Evolutionary conservation across 1,139 yeast species (phyloP).

Genomic region (Pichia norvegensis): DNA sequence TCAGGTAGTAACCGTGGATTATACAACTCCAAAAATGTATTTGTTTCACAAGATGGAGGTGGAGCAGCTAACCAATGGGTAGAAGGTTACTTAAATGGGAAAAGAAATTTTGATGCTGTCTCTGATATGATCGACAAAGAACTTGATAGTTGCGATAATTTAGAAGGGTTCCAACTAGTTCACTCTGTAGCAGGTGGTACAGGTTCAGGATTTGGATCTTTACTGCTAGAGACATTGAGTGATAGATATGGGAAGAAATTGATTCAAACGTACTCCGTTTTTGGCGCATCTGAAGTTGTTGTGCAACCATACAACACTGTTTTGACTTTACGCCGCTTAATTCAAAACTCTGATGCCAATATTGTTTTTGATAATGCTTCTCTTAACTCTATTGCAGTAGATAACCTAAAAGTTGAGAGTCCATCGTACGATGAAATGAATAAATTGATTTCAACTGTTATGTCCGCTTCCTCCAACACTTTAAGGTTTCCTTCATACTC

Average conservation of each 20-base stretch:
- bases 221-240: conserved; percentile 63
- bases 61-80: conserved; percentile 98
- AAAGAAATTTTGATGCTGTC: conserved; percentile 58
- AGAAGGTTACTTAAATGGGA: conserved; percentile 76
- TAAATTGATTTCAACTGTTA: conserved; percentile 75
- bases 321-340: conserved; percentile 69
- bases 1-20: conserved; percentile 35
- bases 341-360: conserved; percentile 78
- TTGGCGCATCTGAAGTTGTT: conserved; percentile 87
- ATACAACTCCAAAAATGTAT: conserved; percentile 79
- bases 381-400: conserved; percentile 56
- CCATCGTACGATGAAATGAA: conserved; percentile 70
- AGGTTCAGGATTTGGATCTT: conserved; percentile 92
- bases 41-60: conserved; percentile 69
- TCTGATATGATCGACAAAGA: conserved; percentile 84
- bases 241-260: conserved; percentile 82
- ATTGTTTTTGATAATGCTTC: conserved; percentile 90
- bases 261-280: conserved; percentile 77
- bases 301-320: conserved; percentile 94
- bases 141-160: conserved; percentile 81
- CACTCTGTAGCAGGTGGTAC: conserved; percentile 99
- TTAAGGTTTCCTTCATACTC: conserved; percentile 86
- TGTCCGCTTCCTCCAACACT: conserved; percentile 81
- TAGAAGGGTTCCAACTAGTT: conserved; percentile 82
- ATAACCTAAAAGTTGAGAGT: conserved; percentile 34